Evolutionary conservation across 1,139 yeast species (phyloP), one percentile per base, ranked within the genome.

Genomic region (Pneumocystis jirovecii): DNA sequence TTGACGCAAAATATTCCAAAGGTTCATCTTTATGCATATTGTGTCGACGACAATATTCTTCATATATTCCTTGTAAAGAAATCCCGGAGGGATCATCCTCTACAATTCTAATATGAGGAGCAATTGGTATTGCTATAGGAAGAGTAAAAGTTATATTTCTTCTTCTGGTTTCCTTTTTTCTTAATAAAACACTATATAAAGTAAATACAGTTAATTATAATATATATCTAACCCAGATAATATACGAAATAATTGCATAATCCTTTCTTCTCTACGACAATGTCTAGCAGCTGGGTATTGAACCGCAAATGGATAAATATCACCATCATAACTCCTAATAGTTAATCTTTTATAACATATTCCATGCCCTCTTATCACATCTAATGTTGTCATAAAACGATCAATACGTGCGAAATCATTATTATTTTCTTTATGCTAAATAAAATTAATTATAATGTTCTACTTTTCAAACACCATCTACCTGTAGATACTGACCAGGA

Each of bases 221-320:
- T n/a, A 57, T 12, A 60, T 66, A 65, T 66, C 64, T 68, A 74
- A 89, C 57, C 57, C 57, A 25, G 57, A 89, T 76, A 95, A 85
- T 63, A 93, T 83, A 71, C 96, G 82, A 81, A 89, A 91, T 70
- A 95, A 77, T 75, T 93, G 98, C 79, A 89, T 87, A 67, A 93
- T 86, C 64, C 96, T 82, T 73, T 95, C 99, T 74, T 95, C 99
- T 66, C 98, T 84, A 73, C 98, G 87, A 72, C 96, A 89, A 72
- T 93, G 97, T 71, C 98, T 85, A 12, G 96, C 97, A 21, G 98
- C 96, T 4, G 99, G 98, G 76, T 88, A 91, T 77, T 95, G 98
- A 21, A 95, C 95, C 0, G 96, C 95, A 80, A 93, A 95, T 61
- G 93, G 84, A 75, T 93, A 96, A 66, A 87, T 76, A 69, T 90